A percentile compares a stretch with the other conserved stretches of the same genome.
Conservation (phyloP, 192 early-diverging fungal species). For the Umbelopsis ramanniana region DNA sequence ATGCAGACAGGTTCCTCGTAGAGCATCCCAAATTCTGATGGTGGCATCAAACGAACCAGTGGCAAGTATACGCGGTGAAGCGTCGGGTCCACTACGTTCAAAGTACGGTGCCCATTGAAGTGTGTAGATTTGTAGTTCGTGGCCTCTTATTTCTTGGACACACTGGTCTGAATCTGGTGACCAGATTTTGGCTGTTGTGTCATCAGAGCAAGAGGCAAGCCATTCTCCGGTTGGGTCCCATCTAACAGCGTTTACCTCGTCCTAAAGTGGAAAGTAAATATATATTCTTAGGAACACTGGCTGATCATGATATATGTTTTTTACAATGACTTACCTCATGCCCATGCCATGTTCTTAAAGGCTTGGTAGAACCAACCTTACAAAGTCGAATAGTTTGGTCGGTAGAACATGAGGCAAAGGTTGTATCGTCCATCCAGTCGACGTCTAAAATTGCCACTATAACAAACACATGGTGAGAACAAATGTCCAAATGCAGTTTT, state of each 20-base stretch:
- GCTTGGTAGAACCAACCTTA: constrained; percentile 67
- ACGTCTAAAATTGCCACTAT: constrained; percentile 75
- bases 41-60: constrained; percentile 84
- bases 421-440: constrained; percentile 92
- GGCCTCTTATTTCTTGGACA: constrained; percentile 64
- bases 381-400: constrained; percentile 86
- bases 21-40: constrained; percentile 86
- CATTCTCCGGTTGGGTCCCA: constrained; percentile 73
- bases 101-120: constrained; percentile 80
- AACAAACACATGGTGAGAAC: constrained; percentile 5
- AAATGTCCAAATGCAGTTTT: background rate
- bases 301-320: background rate
- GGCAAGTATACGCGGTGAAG: constrained; percentile 59
- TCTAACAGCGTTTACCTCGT: constrained; percentile 76
- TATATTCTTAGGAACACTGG: background rate
- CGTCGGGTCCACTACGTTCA: background rate
- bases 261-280: constrained; percentile 31
- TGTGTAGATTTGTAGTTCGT: constrained; percentile 79
- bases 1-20: constrained; percentile 65
- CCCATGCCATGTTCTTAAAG: constrained; percentile 72
- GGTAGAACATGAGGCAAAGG: constrained; percentile 86
- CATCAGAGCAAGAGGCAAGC: constrained; percentile 82
- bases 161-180: constrained; percentile 60
- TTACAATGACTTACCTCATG: constrained; percentile 59
- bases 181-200: constrained; percentile 78